Base-by-base conservation (phyloP, 176 grass and related monocot species). In the Ensete glaucum region DNA sequence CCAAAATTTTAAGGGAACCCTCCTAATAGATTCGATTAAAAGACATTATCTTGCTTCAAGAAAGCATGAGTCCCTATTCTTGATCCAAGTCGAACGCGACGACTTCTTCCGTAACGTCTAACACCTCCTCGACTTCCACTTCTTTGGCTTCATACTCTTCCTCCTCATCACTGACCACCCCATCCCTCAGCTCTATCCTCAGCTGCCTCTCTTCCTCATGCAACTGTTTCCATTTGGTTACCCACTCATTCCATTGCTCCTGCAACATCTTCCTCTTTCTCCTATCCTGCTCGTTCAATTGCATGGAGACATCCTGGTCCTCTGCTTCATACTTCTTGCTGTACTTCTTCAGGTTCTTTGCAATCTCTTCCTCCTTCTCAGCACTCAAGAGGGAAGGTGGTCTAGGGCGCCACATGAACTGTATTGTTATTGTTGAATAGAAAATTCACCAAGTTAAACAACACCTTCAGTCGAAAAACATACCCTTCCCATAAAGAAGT, bases 141-240 rank as follows among this genome's bases (percentile, higher is more conserved):
- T 97, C 85, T 85, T 97, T 97, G 62, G 88, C 82, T 64, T 97
- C 93, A 0, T 88, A 88, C 76, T 90, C 90, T 74, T 90, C 93
- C 64, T 97, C 93, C 64, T 88, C 77, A 2, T 97, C 93, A 1
- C 87, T 93, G 19, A 80, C 85, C 67, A 85, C 90, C 3, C 90
- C 93, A 14, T 90, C 90, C 56, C 93, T 73, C 17, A 97, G 78
- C 25, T 93, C 79, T 77, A 81, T 54, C 71, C 85, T 88, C 1
- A 83, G 27, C 2, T 64, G 67, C 11, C 73, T 72, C 77, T 97
- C 93, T 53, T 92, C 93, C 73, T 92, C 87, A 1, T 97, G 87
- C 51, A 82, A 63, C 74, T 81, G 83, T 79, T 90, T 90, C 89
- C 93, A 96, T 50, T 82, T 89, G 25, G 69, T 55, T 3, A 92